Evolutionary conservation across 345 rosid genomes (phyloP).

Genomic region (Passiflora organensis): DNA sequence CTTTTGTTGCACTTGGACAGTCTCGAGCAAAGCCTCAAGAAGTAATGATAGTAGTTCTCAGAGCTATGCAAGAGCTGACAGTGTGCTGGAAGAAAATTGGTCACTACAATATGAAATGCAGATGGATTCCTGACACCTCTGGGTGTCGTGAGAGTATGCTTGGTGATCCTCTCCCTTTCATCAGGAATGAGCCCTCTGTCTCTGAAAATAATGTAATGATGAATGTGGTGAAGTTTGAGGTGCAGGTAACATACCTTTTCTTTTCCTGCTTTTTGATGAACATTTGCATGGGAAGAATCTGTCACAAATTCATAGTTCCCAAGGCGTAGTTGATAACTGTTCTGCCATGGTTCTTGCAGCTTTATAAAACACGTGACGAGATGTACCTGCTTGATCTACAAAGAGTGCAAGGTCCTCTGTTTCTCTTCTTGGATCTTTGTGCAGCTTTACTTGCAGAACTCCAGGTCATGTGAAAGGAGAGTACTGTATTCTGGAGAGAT

Average conservation of each 20-base stretch:
- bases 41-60: conserved; percentile 78
- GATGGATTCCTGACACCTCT: conserved; percentile 61
- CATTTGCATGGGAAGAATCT: not conserved
- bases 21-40: conserved; percentile 83
- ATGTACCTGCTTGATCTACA: conserved; percentile 83
- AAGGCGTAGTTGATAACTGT: not conserved
- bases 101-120: conserved; percentile 89
- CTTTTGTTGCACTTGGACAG: conserved; percentile 33
- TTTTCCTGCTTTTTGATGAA: not conserved
- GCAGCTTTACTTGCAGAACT: too few relatives aligned
- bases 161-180: conserved; percentile 46
- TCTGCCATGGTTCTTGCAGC: conserved; percentile 38
- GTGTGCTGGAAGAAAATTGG: conserved; percentile 95
- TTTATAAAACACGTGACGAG: conserved; percentile 78
- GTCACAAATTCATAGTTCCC: not conserved
- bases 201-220: conserved; percentile 41
- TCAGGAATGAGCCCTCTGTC: conserved; percentile 61
- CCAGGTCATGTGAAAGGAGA: too few relatives aligned
- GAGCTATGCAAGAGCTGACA: conserved; percentile 74
- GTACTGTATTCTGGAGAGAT: too few relatives aligned
- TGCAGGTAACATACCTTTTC: conserved; percentile 49
- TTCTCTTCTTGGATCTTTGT: conserved; percentile 85
- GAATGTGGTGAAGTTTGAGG: conserved; percentile 78
- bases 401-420: conserved; percentile 74
- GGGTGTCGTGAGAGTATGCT: conserved; percentile 60